Base-by-base conservation (phyloP, 106 monocot genomes). In the Dendrobium catenatum region DNA sequence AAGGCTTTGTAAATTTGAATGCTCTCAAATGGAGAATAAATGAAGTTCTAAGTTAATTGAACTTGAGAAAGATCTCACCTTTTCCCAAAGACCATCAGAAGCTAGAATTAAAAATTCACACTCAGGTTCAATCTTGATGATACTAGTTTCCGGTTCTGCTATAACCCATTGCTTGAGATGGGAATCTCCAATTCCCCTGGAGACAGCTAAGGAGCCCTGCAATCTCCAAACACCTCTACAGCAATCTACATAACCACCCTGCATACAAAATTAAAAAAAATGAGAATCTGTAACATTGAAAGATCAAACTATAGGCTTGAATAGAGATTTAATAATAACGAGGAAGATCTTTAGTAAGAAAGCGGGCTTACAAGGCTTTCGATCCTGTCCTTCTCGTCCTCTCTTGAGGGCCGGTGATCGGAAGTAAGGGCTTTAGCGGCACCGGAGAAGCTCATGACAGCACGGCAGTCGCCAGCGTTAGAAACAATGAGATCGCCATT, bases 401-500 rank as follows among this genome's bases (percentile, higher is more conserved):
- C 85, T 64, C 93, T 86, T 5, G 86, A 89, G 0, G 94, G 94
- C 33, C 87, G 73, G 74, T 98, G 98, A 77, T 98, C 98, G 26
- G 87, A 89, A 8, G 98, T 95, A 54, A 98, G 88, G 10, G 93
- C 91, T 81, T 95, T 86, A 7, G 94, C 94, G 6, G 70, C 73
- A 10, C 98, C 95, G 13, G 82, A 81, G 41, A 86, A 40, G 85
- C 95, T 91, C 81, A 98, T 54, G 15, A 98, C 94, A 27, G 89
- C 98, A 11, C 98, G 89, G 79, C 98, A 98, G 78, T 98, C 98
- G 3, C 98, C 98, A 4, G 88, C 93, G 84, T 98, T 92, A 6
- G 97, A 94, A 16, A 98, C 88, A 46, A 93, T 79, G 55, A 98
- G 86, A 68, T 91, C 84, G 3, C 89, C 91, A 33, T 93, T 83